Conservation (phyloP, 768 basidiomycete species). For the Astraeus odoratus region DNA sequence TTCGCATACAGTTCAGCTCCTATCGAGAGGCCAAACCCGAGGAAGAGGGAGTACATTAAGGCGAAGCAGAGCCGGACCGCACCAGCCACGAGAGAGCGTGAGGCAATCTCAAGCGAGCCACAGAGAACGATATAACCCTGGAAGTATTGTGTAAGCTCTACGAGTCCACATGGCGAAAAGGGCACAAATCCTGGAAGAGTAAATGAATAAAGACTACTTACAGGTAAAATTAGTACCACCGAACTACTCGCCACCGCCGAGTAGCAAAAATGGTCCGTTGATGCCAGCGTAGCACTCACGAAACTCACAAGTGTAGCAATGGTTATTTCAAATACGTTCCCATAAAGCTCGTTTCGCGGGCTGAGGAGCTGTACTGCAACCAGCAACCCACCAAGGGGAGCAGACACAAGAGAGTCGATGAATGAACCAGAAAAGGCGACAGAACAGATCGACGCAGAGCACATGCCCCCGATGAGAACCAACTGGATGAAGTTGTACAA, state of each 20-base stretch:
- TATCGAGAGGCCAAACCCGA: conserved; percentile 78
- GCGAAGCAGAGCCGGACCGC: conserved; percentile 78
- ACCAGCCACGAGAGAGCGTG: conserved; percentile 78
- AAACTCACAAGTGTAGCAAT: conserved; percentile 77
- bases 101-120: conserved; percentile 73
- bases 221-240: conserved; percentile 75
- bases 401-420: conserved; percentile 64
- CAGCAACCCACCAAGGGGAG: conserved; percentile 71
- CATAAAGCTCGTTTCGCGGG: conserved; percentile 70
- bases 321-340: conserved; percentile 78
- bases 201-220: no score
- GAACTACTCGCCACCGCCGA: conserved; percentile 72
- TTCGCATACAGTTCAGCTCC: conserved; percentile 63
- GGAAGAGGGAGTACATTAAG: conserved; percentile 69
- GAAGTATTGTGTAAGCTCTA: no score
- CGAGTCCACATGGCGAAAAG: no score
- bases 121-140: conserved; percentile 62
- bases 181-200: not conserved
- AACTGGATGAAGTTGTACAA: conserved; percentile 56
- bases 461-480: conserved; percentile 68
- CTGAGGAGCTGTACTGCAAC: conserved; percentile 67
- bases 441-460: conserved; percentile 67
- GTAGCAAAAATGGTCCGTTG: conserved; percentile 68
- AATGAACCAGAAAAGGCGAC: conserved; percentile 71
- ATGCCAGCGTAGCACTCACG: conserved; percentile 65